Evolutionary conservation across 257 asterid genomes (phyloP).

Genomic region (Nicotiana tabacum): DNA sequence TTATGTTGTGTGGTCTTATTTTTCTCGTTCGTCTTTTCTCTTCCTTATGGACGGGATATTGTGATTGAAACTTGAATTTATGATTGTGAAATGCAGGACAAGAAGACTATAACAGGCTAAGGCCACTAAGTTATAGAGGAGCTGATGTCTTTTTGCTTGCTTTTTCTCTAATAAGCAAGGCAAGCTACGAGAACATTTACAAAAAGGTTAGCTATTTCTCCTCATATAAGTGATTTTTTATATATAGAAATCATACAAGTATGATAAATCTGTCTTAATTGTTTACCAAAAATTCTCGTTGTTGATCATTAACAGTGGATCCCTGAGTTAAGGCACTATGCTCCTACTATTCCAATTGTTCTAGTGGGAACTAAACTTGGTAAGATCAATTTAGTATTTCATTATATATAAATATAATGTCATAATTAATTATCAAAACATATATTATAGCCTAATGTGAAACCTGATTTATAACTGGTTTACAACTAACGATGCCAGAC

Average conservation of each 20-base stretch:
- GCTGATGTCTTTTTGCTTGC: constrained; percentile 80
- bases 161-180: constrained; percentile 76
- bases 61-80: background rate
- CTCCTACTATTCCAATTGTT: constrained; percentile 71
- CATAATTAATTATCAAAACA: background rate
- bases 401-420: background rate
- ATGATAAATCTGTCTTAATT: background rate
- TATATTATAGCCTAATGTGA: background rate
- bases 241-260: background rate
- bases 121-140: constrained; percentile 89
- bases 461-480: background rate
- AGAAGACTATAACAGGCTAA: constrained; percentile 79
- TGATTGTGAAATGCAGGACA: constrained; percentile 47
- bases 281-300: background rate
- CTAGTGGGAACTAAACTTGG: constrained; percentile 90
- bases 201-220: constrained; percentile 45
- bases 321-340: constrained; percentile 64
- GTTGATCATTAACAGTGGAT: constrained; percentile 52
- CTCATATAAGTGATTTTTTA: background rate
- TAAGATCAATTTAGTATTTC: constrained; percentile 15
- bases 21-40: too few relatives aligned
- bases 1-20: too few relatives aligned
- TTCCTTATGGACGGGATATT: too few relatives aligned
- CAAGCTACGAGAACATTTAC: constrained; percentile 76
- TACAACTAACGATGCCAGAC: constrained; percentile 30